Percentiles rank a stretch among this genome's conserved stretches.
These are phyloP conservation scores for Clonostachys sp. DNA, from an alignment of 2,329 filamentous ascomycete genomes.

Conservation along the genomic window DNA sequence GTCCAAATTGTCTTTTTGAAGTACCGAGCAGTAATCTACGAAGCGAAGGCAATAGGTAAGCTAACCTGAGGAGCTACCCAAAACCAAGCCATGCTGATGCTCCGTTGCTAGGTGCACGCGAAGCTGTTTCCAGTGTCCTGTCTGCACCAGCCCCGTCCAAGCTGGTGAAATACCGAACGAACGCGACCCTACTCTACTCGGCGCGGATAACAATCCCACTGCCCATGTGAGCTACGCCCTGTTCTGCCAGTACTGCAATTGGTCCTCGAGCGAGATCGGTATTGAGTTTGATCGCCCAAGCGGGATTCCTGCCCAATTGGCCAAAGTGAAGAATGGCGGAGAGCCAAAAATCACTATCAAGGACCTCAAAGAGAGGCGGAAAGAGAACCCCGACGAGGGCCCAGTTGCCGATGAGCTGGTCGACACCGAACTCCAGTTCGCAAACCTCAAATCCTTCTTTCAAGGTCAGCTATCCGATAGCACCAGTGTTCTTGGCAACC, in stretches of 20 bases:
- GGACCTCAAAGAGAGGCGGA: conserved; percentile 46
- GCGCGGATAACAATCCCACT: conserved; percentile 26
- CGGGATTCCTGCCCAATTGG: conserved; percentile 76
- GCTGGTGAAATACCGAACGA: conserved; percentile 65
- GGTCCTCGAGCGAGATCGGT: conserved; percentile 85
- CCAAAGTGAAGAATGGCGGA: conserved; percentile 63
- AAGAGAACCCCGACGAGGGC: conserved; percentile 33
- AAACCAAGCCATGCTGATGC: conserved; percentile 6
- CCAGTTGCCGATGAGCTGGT: conserved; percentile 38
- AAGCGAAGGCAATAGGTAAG: conserved; percentile 86
- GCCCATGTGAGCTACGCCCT: conserved; percentile 63
- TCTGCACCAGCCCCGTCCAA: conserved; percentile 77
- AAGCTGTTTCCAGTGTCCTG: conserved; percentile 92
- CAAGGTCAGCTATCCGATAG: conserved; percentile 68
- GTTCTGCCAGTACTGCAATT: conserved; percentile 86
- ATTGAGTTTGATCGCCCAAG: conserved; percentile 87
- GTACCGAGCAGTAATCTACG: conserved; percentile 90
- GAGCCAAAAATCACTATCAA: conserved; percentile 41
- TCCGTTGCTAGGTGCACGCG: conserved; percentile 66
- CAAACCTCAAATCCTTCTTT: conserved; percentile 75
- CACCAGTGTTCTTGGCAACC: conserved; percentile 43
- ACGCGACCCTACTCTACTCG: conserved; percentile 32
- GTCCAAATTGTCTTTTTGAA: conserved; percentile 92
- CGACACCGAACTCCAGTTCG: conserved; percentile 67
- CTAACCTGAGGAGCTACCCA: background rate